These are phyloP conservation scores for Chaetomidium leptoderma DNA, from an alignment of 495 filamentous ascomycete genomes.

Conservation along the genomic window DNA sequence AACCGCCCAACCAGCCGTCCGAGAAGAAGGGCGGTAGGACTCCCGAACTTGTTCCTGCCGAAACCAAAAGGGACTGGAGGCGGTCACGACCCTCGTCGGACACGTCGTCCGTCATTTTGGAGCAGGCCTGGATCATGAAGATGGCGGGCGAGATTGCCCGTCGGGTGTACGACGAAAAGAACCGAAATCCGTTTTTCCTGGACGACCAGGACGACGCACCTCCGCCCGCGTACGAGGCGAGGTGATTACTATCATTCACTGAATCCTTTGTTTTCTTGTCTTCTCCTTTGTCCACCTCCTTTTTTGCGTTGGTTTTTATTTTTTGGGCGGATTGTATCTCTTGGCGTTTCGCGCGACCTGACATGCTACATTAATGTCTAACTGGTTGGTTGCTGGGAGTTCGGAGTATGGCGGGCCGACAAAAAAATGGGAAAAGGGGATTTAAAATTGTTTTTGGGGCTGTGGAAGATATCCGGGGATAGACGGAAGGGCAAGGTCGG, in stretches of 20 bases:
- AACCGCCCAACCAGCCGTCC: background rate
- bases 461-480: constrained; percentile 8
- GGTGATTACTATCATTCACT: constrained; percentile 9
- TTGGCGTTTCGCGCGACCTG: constrained; percentile 20
- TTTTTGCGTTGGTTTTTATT: too few species aligned
- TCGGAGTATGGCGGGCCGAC: constrained; percentile 12
- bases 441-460: background rate
- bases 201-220: constrained; percentile 53
- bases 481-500: background rate
- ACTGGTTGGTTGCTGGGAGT: constrained; percentile 20
- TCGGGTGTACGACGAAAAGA: constrained; percentile 67
- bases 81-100: constrained; percentile 28
- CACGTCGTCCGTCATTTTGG: constrained; percentile 58
- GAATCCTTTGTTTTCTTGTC: constrained; percentile 4
- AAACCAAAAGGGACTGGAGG: constrained; percentile 20
- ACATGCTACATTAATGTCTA: constrained; percentile 23
- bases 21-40: background rate
- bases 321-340: constrained; percentile 8
- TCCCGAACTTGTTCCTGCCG: background rate
- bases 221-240: constrained; percentile 59
- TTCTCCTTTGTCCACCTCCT: constrained; percentile 6
- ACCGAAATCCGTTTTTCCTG: constrained; percentile 45
- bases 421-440: constrained; percentile 13
- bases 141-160: constrained; percentile 87
- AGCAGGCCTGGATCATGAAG: constrained; percentile 85